Evolutionary conservation across 2,329 filamentous ascomycete species (phyloP).

Genomic region (Fusarium beomiforme): DNA sequence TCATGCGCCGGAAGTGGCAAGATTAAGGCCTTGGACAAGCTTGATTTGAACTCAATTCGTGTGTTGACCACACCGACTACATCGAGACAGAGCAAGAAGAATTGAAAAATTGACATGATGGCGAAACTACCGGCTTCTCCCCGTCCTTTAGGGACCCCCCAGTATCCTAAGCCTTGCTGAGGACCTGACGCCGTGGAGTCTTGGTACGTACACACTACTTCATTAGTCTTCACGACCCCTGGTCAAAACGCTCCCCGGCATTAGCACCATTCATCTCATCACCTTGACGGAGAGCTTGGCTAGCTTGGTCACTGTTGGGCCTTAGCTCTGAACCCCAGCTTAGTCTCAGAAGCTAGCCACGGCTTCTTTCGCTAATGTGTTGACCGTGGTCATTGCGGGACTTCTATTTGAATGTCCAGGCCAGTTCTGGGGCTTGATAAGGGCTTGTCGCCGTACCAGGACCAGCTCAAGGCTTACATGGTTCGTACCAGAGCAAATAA

Average conservation of each 20-base stretch:
- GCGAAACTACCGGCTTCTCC: conserved; percentile 42
- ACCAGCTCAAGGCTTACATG: conserved; percentile 34
- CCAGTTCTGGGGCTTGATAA: conserved; percentile 43
- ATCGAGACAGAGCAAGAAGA: neutral
- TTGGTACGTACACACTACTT: conserved; percentile 33
- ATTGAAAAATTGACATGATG: conserved; percentile 26
- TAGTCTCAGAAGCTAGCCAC: conserved; percentile 36
- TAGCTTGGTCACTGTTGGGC: conserved; percentile 30
- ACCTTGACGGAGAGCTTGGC: conserved; percentile 18
- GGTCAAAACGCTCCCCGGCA: conserved; percentile 39
- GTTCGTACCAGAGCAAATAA: conserved; percentile 40
- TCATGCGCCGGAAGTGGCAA: neutral
- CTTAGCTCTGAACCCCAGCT: conserved; percentile 36
- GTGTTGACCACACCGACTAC: conserved; percentile 32
- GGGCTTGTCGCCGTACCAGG: conserved; percentile 31
- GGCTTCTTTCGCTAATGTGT: conserved; percentile 33
- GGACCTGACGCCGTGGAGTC: conserved; percentile 32
- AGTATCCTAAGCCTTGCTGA: conserved; percentile 41
- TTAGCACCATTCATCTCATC: conserved; percentile 35
- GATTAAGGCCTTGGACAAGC: neutral
- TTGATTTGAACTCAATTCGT: neutral
- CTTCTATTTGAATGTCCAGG: conserved; percentile 28
- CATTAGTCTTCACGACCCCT: conserved; percentile 32
- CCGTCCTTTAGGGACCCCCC: conserved; percentile 39
- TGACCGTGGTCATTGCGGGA: conserved; percentile 36